phyloP scores from a whole-genome alignment of 257 asterid genomes.

The Voacanga thouarsii region DNA sequence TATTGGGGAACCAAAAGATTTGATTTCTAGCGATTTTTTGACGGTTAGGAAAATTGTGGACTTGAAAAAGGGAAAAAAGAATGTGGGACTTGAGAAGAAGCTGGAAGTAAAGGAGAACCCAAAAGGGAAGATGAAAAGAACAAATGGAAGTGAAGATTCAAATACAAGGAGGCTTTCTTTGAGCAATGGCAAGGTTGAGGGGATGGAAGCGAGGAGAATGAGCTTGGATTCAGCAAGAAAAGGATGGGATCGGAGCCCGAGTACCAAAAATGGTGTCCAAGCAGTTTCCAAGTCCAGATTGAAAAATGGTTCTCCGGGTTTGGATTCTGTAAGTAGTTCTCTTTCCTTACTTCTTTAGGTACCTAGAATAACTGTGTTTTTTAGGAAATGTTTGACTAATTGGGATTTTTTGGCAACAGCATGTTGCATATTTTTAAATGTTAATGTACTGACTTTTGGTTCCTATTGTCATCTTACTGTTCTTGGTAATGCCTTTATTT shows the following conservation, averaged over 20 bases:
- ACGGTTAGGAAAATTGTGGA: slow-evolving; percentile 39
- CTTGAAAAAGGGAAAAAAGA: slow-evolving; percentile 40
- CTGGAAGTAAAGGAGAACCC: slow-evolving; percentile 24
- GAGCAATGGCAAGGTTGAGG: slow-evolving; percentile 45
- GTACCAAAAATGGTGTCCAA: slow-evolving; percentile 29
- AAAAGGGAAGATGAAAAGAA: slow-evolving; percentile 9
- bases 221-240: slow-evolving; percentile 73
- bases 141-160: slow-evolving; percentile 30
- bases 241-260: slow-evolving; percentile 72
- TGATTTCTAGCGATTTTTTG: slow-evolving; percentile 80
- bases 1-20: slow-evolving; percentile 77
- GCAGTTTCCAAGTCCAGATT: slow-evolving; percentile 36
- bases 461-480: neutral
- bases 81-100: slow-evolving; percentile 40
- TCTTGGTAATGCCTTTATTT: neutral
- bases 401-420: neutral
- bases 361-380: neutral
- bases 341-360: neutral
- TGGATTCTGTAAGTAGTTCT: slow-evolving; percentile 10
- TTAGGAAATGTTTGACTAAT: slow-evolving; percentile 1
- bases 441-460: neutral
- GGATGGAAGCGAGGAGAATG: slow-evolving; percentile 53
- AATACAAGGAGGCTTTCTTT: slow-evolving; percentile 65
- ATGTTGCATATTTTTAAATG: neutral
- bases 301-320: slow-evolving; percentile 21